These are phyloP conservation scores for Brasilioporus rufonigricans DNA, from an alignment of 768 basidiomycete species.

Conservation along the genomic window DNA sequence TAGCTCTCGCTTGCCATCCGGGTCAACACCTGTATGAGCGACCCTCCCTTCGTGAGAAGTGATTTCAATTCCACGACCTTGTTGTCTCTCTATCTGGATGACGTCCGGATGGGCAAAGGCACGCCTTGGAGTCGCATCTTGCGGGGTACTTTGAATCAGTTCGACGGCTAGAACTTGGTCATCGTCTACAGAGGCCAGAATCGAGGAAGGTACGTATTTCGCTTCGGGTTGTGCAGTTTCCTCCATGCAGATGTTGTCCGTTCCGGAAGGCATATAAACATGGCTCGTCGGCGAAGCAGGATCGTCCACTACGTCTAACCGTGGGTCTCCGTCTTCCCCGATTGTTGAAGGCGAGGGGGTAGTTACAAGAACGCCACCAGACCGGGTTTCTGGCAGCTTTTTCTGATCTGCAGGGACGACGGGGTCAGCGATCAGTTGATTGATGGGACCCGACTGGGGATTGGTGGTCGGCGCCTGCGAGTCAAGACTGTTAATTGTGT, in stretches of 20 bases:
- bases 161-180: too few species aligned
- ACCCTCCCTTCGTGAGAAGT: not conserved
- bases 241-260: not conserved
- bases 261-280: not conserved
- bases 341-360: not conserved
- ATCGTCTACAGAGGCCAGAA: too few species aligned
- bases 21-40: not conserved
- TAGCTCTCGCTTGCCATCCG: not conserved
- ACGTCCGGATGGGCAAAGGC: not conserved
- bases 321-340: not conserved
- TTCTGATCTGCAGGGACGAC: not conserved
- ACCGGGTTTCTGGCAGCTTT: not conserved
- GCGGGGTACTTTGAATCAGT: not conserved
- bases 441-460: not conserved
- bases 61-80: not conserved
- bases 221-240: not conserved
- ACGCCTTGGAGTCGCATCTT: not conserved
- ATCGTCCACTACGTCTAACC: not conserved
- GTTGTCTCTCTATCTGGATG: not conserved
- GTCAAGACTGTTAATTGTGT: not conserved
- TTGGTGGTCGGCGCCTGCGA: not conserved
- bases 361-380: too few species aligned
- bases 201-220: not conserved
- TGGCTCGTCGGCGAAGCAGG: not conserved
- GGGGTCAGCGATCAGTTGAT: not conserved